Evolutionary conservation across 176 grass and related monocot genomes (phyloP).

Genomic region (Carex parvula): DNA sequence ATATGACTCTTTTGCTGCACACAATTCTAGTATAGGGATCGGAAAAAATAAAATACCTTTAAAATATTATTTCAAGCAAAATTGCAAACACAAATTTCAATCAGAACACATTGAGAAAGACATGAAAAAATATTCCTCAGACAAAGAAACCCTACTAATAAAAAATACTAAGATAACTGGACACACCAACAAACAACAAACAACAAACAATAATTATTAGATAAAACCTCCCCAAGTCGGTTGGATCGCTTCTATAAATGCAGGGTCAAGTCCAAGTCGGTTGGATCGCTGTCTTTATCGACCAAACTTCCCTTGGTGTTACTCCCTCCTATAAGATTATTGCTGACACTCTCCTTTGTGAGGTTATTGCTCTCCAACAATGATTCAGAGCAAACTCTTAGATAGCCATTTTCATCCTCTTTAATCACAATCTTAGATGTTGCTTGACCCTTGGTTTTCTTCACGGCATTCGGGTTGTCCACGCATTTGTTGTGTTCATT

Average conservation of each 20-base stretch:
- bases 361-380: not conserved
- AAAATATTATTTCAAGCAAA: not conserved
- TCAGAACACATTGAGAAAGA: not conserved
- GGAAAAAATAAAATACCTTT: not conserved
- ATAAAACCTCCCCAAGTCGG: not conserved
- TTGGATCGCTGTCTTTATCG: not conserved
- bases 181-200: not conserved
- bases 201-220: not conserved
- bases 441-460: not conserved
- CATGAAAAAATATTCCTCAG: not conserved
- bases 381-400: not conserved
- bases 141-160: not conserved
- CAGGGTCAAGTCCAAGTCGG: slow-evolving; percentile 7
- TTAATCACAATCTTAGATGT: not conserved
- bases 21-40: not conserved
- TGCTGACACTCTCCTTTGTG: not conserved
- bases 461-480: not conserved
- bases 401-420: slow-evolving; percentile 3
- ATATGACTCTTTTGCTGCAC: not conserved
- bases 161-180: not conserved
- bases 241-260: slow-evolving; percentile 2
- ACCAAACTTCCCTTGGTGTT: not conserved
- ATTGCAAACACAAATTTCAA: not conserved
- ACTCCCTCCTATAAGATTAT: not conserved
- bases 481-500: not conserved